Evolutionary conservation across 805 yeast genomes (phyloP), one percentile per base, ranked within the genome.

Genomic region (Candida golubevii): DNA sequence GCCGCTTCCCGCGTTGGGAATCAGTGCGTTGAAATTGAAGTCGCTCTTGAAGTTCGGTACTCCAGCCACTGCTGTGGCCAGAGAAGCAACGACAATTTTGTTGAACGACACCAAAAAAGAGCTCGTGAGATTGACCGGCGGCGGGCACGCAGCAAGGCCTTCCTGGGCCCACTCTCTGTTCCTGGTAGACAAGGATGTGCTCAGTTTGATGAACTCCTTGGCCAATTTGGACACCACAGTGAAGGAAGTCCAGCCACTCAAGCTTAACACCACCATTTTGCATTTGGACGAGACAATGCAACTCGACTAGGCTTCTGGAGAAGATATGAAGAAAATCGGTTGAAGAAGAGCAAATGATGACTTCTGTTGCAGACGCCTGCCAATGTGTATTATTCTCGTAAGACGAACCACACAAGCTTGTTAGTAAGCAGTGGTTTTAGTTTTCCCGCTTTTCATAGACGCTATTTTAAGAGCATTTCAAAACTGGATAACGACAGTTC

Each of bases 91-190:
- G 36, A 89, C 98, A 6, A 79, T 93, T 39, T 74, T 83, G 29
- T 68, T 88, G 43, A 62, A 69, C 47, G 57, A 62, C 34, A 69
- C 69, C 39, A 66, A 57, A 46, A 70, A 72, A 36, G 93, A 86
- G 62, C 69, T 85, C 13, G 64, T 90, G 45, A 78, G 96, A 61
- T 74, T 91, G 51, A 79, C 91, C 26, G 97, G 97, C 38, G 96
- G 96, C 38, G 63, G 71, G 33, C 73, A 75, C 55, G 73, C 83
- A 26, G 75, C 82, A 42, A 75, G 77, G 47, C 90, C 97, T 55
- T 79, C 88, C 54, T 93, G 95, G 93, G 84, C 86, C 36, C 97
- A 90, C 61, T 87, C 96, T 26, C 70, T 77, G 35, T 82, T 72
- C 66, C 83, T 83, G 63, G 66, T 91, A 44, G 63, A 73, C 28